These are phyloP conservation scores for Russula vinacea DNA, from an alignment of 768 basidiomycete species.

Conservation along the genomic window DNA sequence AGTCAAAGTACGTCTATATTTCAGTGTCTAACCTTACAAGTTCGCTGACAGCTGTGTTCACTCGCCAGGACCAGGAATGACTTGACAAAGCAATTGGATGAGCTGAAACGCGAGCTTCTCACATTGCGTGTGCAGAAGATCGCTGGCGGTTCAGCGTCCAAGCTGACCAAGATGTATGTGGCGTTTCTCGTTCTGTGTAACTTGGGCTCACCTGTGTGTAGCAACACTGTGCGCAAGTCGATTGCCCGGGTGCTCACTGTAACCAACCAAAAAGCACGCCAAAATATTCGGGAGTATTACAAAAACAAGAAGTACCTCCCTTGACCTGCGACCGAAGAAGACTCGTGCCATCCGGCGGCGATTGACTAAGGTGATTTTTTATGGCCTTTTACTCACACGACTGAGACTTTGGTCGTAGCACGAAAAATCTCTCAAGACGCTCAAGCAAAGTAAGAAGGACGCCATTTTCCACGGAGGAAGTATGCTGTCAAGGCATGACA, in stretches of 20 bases:
- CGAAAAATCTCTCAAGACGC: constrained; percentile 81
- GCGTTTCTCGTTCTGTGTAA: not conserved
- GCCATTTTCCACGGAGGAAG: constrained; percentile 91
- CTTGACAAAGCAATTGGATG: constrained; percentile 87
- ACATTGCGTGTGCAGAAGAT: constrained; percentile 97
- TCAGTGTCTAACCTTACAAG: not conserved
- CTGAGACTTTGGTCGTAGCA: constrained; percentile 48
- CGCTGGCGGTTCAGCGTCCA: constrained; percentile 90
- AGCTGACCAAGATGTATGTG: constrained; percentile 95
- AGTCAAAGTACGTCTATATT: constrained; percentile 72
- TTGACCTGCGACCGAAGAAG: constrained; percentile 97
- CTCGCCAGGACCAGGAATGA: constrained; percentile 85
- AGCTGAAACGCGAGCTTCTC: constrained; percentile 94
- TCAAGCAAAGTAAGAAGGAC: constrained; percentile 93
- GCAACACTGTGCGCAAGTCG: constrained; percentile 95
- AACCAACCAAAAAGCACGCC: constrained; percentile 96
- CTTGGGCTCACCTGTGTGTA: constrained; percentile 36
- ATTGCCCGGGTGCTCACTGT: constrained; percentile 98
- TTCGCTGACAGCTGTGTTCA: not conserved
- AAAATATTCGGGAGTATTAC: constrained; percentile 97
- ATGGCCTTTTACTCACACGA: not conserved
- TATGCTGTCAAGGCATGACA: constrained; percentile 91
- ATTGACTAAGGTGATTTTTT: constrained; percentile 71
- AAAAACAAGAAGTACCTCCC: constrained; percentile 94
- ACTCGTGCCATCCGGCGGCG: constrained; percentile 97